Evolutionary conservation across 352 stramenopile genomes (phyloP), one percentile per base, ranked within the genome.

Genomic region (Peronospora destructor): DNA sequence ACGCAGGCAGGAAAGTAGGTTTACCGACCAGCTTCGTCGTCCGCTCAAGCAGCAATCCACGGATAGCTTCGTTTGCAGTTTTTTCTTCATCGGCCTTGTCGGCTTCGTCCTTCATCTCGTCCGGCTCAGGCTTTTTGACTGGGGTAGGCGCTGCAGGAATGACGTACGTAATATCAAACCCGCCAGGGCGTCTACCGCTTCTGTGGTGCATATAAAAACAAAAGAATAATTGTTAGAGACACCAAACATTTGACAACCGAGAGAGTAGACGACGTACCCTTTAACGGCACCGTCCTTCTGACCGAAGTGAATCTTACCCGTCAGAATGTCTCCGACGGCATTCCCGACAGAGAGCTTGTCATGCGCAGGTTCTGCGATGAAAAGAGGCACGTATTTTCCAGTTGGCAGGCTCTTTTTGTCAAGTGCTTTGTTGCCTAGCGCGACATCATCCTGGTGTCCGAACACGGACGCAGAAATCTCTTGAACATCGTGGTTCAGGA

Each of bases 101-200:
- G 25, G 73, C 75, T 45, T 85, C 75, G 43, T 91, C 80, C 59
- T 78, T 82, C 2, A 72, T 72, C 45, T 76, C 72, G 32, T 85
- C 74, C 4, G 71, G 68, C 32, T 87, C 73, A 1, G 75, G 71
- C 3, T 86, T 69, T 56, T 91, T 89, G 17, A 56, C 56, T 0
- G 73, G 61, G 1, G 61, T 76, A 3, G 72, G 68, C 8, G 74
- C 71, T 2, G 76, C 61, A 3, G 82, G 75, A 16, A 93, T 76
- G n/a, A 86, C 69, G 38, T 91, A 93, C 43, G 69, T 61, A 50
- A 93, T 71, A 13, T 72, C 54, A 42, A 89, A 91, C 26, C 82
- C 82, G n/a, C 67, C 63, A 0, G 82, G 79, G 45, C 72, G 74
- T 49, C 73, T 65, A 6, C 74, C 73, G 23, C 61, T 75, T 30